These are phyloP conservation scores for Speleostelium caveatum DNA, from an alignment of 78 protist species.

Conservation along the genomic window DNA sequence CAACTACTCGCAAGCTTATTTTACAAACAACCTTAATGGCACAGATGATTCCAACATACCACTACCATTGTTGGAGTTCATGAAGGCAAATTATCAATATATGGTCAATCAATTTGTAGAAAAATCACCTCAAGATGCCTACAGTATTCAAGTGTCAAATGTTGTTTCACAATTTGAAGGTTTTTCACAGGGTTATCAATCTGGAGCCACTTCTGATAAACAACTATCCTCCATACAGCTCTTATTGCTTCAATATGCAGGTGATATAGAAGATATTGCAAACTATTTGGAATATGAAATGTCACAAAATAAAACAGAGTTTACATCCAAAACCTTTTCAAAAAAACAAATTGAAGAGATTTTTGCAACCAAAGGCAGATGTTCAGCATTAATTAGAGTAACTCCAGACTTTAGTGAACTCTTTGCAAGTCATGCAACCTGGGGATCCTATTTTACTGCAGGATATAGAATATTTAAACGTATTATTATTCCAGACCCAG, in stretches of 20 bases:
- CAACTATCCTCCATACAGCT: conserved; percentile 10
- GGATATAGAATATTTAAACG: conserved; percentile 18
- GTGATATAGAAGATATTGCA: conserved; percentile 45
- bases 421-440: conserved; percentile 35
- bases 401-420: conserved; percentile 41
- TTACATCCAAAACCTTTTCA: neutral
- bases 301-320: neutral
- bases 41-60: neutral
- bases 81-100: conserved; percentile 5
- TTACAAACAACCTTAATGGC: neutral
- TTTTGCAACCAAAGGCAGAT: conserved; percentile 6
- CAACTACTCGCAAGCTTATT: conserved; percentile 7
- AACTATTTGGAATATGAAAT: conserved; percentile 40
- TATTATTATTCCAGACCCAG: conserved; percentile 16
- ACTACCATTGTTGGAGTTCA: conserved; percentile 1
- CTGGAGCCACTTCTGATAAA: conserved; percentile 6
- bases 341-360: neutral
- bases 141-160: conserved; percentile 15
- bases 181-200: conserved; percentile 12
- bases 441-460: conserved; percentile 26
- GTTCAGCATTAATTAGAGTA: conserved; percentile 31
- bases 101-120: neutral
- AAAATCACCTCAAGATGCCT: neutral
- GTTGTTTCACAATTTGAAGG: conserved; percentile 37
- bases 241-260: conserved; percentile 15